Evolutionary conservation across 352 stramenopile species (phyloP).

Genomic region (Phytophthora cryptogea): DNA sequence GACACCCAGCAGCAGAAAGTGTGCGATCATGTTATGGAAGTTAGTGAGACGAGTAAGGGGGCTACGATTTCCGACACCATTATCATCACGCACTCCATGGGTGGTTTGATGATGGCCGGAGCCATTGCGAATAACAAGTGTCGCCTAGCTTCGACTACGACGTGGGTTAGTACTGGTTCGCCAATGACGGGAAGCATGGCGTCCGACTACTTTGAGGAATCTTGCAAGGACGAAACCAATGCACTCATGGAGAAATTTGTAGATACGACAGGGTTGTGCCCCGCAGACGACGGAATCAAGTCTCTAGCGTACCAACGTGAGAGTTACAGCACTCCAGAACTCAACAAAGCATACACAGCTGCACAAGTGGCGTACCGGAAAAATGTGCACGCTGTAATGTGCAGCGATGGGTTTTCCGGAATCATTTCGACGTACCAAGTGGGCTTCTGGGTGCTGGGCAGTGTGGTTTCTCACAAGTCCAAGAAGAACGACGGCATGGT

Average conservation of each 20-base stretch:
- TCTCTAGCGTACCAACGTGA: slow-evolving; percentile 41
- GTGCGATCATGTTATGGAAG: slow-evolving; percentile 28
- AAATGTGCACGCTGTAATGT: slow-evolving; percentile 44
- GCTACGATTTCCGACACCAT: slow-evolving; percentile 30
- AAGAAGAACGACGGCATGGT: slow-evolving; percentile 36
- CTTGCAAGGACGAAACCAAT: slow-evolving; percentile 33
- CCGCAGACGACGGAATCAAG: slow-evolving; percentile 30
- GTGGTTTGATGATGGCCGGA: slow-evolving; percentile 32
- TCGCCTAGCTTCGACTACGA: slow-evolving; percentile 28
- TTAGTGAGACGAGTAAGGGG: slow-evolving; percentile 25
- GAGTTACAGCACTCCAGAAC: slow-evolving; percentile 19
- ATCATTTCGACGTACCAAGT: slow-evolving; percentile 36
- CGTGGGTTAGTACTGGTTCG: slow-evolving; percentile 32
- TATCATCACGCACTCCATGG: slow-evolving; percentile 44
- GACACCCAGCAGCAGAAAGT: slow-evolving; percentile 34
- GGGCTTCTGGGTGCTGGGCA: slow-evolving; percentile 28
- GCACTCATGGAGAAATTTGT: slow-evolving; percentile 28
- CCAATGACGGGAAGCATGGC: slow-evolving; percentile 41
- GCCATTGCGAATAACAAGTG: slow-evolving; percentile 42
- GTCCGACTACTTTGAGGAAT: slow-evolving; percentile 32
- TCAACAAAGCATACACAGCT: slow-evolving; percentile 31
- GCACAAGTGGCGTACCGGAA: slow-evolving; percentile 34
- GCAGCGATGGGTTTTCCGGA: slow-evolving; percentile 36
- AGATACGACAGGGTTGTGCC: slow-evolving; percentile 35
- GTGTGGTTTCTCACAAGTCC: slow-evolving; percentile 36